phyloP scores from a whole-genome alignment of 345 rosid genomes.

The Schrenkiella parvula region DNA sequence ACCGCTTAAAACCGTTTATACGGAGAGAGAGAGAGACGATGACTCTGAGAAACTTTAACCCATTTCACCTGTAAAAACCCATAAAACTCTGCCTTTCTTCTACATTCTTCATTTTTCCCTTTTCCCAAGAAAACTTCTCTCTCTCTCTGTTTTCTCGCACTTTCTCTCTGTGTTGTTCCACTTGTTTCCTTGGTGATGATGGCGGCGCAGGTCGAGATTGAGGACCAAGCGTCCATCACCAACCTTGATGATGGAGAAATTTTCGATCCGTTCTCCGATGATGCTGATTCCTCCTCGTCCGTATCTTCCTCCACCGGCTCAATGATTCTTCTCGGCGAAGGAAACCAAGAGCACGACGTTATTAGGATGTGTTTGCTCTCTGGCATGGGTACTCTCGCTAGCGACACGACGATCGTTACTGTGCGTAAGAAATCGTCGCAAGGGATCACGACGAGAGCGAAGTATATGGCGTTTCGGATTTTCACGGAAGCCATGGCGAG shows the following conservation, averaged over 20 bases:
- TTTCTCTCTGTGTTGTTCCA: not conserved
- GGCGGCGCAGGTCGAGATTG: slow-evolving; percentile 32
- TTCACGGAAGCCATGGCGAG: slow-evolving; percentile 36
- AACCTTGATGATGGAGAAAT: slow-evolving; percentile 26
- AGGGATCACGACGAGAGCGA: slow-evolving; percentile 32
- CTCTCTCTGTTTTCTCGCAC: not conserved
- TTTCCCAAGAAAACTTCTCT: slow-evolving; percentile 17
- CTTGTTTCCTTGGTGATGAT: not conserved
- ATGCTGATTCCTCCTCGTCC: slow-evolving; percentile 1
- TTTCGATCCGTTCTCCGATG: slow-evolving; percentile 14
- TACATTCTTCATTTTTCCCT: not conserved
- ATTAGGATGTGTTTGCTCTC: slow-evolving; percentile 24
- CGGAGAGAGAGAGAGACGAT: not conserved
- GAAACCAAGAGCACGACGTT: slow-evolving; percentile 4
- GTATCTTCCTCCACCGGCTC: slow-evolving; percentile 3
- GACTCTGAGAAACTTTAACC: not conserved
- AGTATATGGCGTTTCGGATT: slow-evolving; percentile 29
- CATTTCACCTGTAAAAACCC: not conserved
- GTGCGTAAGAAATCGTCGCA: slow-evolving; percentile 35
- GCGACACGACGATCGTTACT: slow-evolving; percentile 31
- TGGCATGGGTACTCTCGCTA: slow-evolving; percentile 27
- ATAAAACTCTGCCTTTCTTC: not conserved
- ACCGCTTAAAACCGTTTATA: slow-evolving; percentile 26
- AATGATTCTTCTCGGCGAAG: slow-evolving; percentile 31
- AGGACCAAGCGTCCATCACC: slow-evolving; percentile 29